Percentiles rank a stretch among this genome's conserved stretches.
Conservation (phyloP, 208 protist genomes). For the Endotrypanum monterogeii region DNA sequence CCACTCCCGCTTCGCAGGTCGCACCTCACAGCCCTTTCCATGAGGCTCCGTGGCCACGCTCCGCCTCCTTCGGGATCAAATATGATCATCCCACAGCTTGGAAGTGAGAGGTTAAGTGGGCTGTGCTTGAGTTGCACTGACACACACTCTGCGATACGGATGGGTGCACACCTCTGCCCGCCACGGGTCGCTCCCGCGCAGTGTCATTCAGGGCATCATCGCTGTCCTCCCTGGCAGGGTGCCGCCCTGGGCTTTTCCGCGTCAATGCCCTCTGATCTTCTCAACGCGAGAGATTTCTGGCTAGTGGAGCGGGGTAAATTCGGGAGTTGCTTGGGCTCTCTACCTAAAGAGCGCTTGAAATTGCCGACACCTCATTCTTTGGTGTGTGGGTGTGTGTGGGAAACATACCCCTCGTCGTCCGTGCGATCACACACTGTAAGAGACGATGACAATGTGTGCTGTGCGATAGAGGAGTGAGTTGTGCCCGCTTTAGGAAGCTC, state of each 20-base stretch:
- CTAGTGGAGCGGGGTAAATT: neutral
- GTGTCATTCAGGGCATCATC: too few relatives aligned
- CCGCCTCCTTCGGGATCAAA: neutral
- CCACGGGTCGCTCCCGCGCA: neutral
- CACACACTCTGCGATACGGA: neutral
- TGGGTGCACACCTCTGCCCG: neutral
- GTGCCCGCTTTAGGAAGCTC: too few relatives aligned
- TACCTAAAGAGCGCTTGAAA: neutral
- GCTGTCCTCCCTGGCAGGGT: neutral
- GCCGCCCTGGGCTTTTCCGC: neutral
- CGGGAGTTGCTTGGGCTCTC: neutral
- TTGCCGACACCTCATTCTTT: neutral
- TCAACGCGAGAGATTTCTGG: neutral
- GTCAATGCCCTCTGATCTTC: neutral
- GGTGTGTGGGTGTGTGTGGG: too few relatives aligned
- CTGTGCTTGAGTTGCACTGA: neutral
- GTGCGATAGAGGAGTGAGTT: too few relatives aligned
- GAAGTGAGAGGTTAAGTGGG: neutral
- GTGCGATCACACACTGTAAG: too few relatives aligned
- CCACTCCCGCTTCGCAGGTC: neutral
- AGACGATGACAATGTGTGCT: too few relatives aligned
- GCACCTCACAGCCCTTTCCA: neutral
- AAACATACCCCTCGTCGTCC: too few relatives aligned
- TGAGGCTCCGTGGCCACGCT: neutral
- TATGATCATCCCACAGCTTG: neutral